Evolutionary conservation across 2,329 filamentous ascomycete species (phyloP), one percentile per base, ranked within the genome.

Genomic region (Intubia oerlemansii): DNA sequence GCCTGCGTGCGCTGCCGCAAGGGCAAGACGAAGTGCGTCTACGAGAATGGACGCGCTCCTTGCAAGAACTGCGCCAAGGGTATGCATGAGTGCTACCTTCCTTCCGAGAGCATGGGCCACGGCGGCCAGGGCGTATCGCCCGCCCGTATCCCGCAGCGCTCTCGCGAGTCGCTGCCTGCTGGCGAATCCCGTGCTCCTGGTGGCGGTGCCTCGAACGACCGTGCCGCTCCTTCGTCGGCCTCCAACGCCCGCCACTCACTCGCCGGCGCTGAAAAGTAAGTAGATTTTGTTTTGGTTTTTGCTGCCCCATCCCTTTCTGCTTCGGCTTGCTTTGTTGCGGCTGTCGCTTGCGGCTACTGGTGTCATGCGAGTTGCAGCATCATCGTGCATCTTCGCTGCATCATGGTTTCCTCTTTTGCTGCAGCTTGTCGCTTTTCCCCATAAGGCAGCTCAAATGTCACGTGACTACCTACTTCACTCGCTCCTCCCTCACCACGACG

Each of bases 61-160:
- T 69, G 64, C 52, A 64, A 65, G 44, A 69, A 69, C 48, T 69
- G 64, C 48, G 60, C 62, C 27, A 69, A 69, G 47, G 64, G 64
- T 34, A 61, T 67, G 59, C 64, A 69, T 45, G 62, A 68, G 32
- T 69, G 64, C 49, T 69, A 68, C 44, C 49, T 69, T 13, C 64
- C 64, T 22, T 67, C 62, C 17, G 64, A 68, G 48, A 63, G 56
- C 35, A 59, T 65, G 53, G 57, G 59, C 37, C 63, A 67, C 44
- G 59, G 47, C 24, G 47, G 64, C 36, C 62, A 66, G 39, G 62
- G 63, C 34, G 60, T 66, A 35, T 66, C 62, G 34, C 64, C 64
- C 25, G 60, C 62, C 31, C 56, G 59, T 22, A 51, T 50, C 32
- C 52, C 54, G 30, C 57, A 59, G 42, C 56, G 63, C 29, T 50